phyloP scores from a whole-genome alignment of 1,139 yeast genomes.

The Yamadazyma spencermartinsiae region DNA sequence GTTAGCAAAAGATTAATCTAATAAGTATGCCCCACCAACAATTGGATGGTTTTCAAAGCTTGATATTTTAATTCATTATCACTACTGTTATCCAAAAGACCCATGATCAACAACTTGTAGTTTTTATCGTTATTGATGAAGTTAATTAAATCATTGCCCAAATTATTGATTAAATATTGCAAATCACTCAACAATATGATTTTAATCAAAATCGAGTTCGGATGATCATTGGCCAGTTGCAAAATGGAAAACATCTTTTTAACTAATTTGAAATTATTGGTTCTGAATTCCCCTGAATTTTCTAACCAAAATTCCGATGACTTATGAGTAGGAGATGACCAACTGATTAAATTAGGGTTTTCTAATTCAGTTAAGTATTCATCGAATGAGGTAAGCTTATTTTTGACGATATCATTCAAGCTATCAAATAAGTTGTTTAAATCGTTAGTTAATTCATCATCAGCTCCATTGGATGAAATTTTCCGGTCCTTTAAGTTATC shows the following conservation, averaged over 20 bases:
- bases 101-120: conserved; percentile 75
- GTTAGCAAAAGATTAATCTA: conserved; percentile 11
- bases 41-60: conserved; percentile 92
- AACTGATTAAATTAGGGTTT: conserved; percentile 70
- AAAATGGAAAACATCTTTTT: conserved; percentile 49
- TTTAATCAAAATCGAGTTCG: conserved; percentile 25
- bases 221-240: conserved; percentile 18
- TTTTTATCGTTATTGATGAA: conserved; percentile 58
- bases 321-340: conserved; percentile 90
- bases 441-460: conserved; percentile 83
- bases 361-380: conserved; percentile 86
- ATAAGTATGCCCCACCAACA: conserved; percentile 71
- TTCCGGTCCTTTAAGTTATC: conserved; percentile 78
- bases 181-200: conserved; percentile 57
- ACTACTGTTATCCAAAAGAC: conserved; percentile 64
- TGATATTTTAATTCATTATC: conserved; percentile 91
- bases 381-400: conserved; percentile 83
- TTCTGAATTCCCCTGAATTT: conserved; percentile 74
- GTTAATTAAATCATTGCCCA: conserved; percentile 65
- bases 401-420: conserved; percentile 68
- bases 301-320: conserved; percentile 89
- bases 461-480: conserved; percentile 70
- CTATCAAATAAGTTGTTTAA: conserved; percentile 56
- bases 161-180: conserved; percentile 42
- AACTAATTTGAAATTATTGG: conserved; percentile 71